These are phyloP conservation scores for Magnolia officinalis DNA, from an alignment of 164 flowering plant species.

Conservation along the genomic window DNA sequence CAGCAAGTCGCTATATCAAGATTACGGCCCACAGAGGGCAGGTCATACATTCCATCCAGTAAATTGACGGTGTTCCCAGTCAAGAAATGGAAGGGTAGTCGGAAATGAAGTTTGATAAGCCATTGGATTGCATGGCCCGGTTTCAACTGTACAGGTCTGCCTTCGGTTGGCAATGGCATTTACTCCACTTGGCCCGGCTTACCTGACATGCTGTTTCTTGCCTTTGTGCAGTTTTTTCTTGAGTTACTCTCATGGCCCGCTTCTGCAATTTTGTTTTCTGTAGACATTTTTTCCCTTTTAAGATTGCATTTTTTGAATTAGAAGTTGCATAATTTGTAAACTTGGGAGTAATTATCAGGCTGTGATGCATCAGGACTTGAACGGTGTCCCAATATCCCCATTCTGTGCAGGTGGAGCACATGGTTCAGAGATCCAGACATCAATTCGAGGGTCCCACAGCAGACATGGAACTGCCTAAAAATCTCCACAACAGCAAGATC, in stretches of 20 bases:
- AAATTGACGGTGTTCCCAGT: conserved; percentile 63
- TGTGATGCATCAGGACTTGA: not conserved
- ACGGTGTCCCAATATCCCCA: not conserved
- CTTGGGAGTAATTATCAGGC: no score
- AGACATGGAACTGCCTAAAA: not conserved
- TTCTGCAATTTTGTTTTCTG: conserved; percentile 2
- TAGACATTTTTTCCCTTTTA: not conserved
- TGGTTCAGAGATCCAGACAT: not conserved
- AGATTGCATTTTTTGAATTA: not conserved
- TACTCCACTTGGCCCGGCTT: not conserved
- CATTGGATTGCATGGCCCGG: not conserved
- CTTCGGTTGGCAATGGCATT: not conserved
- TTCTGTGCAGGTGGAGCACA: not conserved
- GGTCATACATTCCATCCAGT: conserved; percentile 24
- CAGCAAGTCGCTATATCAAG: conserved; percentile 47
- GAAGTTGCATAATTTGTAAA: no score
- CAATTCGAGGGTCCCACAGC: not conserved
- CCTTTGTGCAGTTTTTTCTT: not conserved
- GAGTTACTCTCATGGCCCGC: not conserved
- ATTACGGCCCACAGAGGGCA: conserved; percentile 37
- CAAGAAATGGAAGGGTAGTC: conserved; percentile 50
- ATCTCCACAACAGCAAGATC: not conserved
- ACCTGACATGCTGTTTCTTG: not conserved
- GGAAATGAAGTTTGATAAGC: conserved; percentile 26
- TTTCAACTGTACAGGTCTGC: conserved; percentile 3